These are phyloP conservation scores for Hirsutella rhossiliensis DNA, from an alignment of 2,329 filamentous ascomycete species.

Conservation along the genomic window DNA sequence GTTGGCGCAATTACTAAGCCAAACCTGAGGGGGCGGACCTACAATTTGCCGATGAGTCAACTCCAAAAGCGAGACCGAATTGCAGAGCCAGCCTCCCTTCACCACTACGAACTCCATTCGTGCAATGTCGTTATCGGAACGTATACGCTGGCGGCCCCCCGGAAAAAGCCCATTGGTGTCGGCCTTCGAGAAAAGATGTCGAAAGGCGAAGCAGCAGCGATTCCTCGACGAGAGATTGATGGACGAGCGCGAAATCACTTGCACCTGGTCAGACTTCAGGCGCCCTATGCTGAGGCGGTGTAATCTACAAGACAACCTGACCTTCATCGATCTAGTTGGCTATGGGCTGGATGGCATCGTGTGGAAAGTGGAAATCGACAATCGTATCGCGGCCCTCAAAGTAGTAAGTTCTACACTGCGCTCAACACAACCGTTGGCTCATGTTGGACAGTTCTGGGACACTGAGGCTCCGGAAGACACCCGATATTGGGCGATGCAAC, in stretches of 20 bases:
- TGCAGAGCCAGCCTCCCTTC: background rate
- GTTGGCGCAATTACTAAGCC: background rate
- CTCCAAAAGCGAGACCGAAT: background rate
- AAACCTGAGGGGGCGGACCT: background rate
- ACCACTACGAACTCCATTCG: background rate
- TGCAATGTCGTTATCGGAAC: background rate
- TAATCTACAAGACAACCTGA: background rate
- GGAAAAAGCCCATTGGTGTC: background rate
- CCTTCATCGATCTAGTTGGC: background rate
- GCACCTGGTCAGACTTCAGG: background rate
- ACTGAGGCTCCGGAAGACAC: background rate
- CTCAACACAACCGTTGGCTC: background rate
- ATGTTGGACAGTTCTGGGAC: constrained; percentile 1
- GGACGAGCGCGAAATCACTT: background rate
- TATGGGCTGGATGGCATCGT: background rate
- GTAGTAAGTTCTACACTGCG: background rate
- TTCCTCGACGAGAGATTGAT: background rate
- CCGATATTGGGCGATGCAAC: constrained; percentile 1
- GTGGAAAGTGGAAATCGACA: background rate
- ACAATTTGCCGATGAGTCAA: background rate
- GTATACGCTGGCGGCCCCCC: background rate
- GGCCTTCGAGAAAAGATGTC: background rate
- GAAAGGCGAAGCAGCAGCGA: background rate
- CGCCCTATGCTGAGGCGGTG: background rate
- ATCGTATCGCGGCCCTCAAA: background rate